A percentile compares a stretch with the other conserved stretches of the same genome.
Evolutionary conservation across 1,284 basidiomycete genomes (phyloP).

Genomic region (Ustilago lituana): DNA sequence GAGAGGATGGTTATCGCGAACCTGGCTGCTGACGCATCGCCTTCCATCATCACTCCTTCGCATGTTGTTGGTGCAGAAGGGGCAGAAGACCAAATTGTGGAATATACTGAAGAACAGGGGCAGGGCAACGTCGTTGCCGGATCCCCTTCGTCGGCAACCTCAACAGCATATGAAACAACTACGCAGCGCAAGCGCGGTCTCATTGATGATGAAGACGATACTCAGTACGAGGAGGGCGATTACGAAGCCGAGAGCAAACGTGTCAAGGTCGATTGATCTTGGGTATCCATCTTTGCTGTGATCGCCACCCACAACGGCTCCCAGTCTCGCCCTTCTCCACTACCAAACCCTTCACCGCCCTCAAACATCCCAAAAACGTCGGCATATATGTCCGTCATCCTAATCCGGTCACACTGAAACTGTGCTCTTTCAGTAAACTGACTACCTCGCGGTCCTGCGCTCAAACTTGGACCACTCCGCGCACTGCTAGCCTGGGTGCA

Average conservation of each 20-base stretch:
- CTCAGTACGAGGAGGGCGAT: conserved; percentile 28
- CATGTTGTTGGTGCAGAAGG: conserved; percentile 4
- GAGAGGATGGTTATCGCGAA: neutral
- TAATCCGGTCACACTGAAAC: too few relatives aligned
- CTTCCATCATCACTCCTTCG: too few relatives aligned
- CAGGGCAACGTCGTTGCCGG: conserved; percentile 2
- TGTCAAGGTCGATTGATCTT: conserved; percentile 32
- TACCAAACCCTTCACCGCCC: too few relatives aligned
- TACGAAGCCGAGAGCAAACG: conserved; percentile 42
- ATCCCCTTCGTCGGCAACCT: conserved; percentile 4
- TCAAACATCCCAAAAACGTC: too few relatives aligned
- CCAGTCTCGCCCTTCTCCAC: too few relatives aligned
- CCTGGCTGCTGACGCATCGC: conserved; percentile 4
- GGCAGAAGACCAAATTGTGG: conserved; percentile 49
- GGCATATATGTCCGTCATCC: too few relatives aligned
- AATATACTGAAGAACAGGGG: conserved; percentile 36
- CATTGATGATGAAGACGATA: conserved; percentile 23
- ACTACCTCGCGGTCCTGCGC: too few relatives aligned
- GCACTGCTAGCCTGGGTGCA: too few relatives aligned
- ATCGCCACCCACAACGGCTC: too few relatives aligned
- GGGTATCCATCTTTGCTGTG: too few relatives aligned
- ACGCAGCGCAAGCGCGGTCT: conserved; percentile 33
- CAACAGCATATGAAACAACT: conserved; percentile 2
- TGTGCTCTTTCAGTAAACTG: too few relatives aligned
- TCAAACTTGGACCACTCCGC: too few relatives aligned